Conservation (phyloP, 23 red algal genomes). For the Gracilaria gracilis region DNA sequence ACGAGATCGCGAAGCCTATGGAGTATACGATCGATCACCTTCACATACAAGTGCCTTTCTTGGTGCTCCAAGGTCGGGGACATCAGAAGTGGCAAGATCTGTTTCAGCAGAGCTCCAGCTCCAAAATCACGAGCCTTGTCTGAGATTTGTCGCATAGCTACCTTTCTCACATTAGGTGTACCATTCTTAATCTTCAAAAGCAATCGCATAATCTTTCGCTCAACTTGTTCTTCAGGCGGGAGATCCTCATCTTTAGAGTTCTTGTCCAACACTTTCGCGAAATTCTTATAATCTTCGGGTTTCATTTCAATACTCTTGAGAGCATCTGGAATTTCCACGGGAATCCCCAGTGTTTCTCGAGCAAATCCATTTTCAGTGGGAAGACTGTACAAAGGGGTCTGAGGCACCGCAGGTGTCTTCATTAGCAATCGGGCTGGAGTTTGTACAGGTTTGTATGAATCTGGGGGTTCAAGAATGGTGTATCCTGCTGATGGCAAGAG, state of each 20-base stretch:
- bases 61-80: slow-evolving; percentile 90
- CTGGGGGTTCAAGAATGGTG: slow-evolving; percentile 81
- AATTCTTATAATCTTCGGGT: slow-evolving; percentile 88
- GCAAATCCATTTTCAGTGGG: slow-evolving; percentile 64
- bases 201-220: slow-evolving; percentile 84
- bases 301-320: slow-evolving; percentile 88
- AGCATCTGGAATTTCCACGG: slow-evolving; percentile 58
- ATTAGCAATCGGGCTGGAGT: slow-evolving; percentile 57
- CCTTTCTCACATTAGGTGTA: slow-evolving; percentile 77
- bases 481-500: slow-evolving; percentile 89
- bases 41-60: slow-evolving; percentile 91
- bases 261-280: slow-evolving; percentile 76
- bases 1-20: slow-evolving; percentile 83
- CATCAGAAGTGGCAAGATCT: slow-evolving; percentile 84
- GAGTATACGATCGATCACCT: slow-evolving; percentile 86
- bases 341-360: slow-evolving; percentile 58
- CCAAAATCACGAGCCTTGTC: slow-evolving; percentile 88
- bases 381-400: slow-evolving; percentile 68
- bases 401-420: slow-evolving; percentile 46
- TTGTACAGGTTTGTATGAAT: slow-evolving; percentile 70
- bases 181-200: slow-evolving; percentile 96
- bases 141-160: slow-evolving; percentile 83
- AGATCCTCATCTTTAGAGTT: slow-evolving; percentile 78
- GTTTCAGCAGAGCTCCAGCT: slow-evolving; percentile 80
- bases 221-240: slow-evolving; percentile 73